These are phyloP conservation scores for Nannochloris sp. DNA, from an alignment of 139 green algal genomes.

Conservation along the genomic window DNA sequence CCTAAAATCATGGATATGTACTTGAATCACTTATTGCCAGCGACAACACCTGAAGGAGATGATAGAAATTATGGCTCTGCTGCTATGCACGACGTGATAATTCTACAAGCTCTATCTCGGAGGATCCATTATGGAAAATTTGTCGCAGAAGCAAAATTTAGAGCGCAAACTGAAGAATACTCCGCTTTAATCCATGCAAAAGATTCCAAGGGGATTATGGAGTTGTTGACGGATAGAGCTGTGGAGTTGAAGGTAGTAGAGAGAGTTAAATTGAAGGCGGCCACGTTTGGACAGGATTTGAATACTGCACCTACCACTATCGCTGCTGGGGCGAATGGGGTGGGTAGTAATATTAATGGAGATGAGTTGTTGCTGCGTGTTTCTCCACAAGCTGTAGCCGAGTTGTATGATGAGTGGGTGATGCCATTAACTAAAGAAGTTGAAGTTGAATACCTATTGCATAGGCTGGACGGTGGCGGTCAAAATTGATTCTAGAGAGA, in stretches of 20 bases:
- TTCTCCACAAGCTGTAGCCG: constrained; percentile 62
- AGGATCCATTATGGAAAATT: constrained; percentile 99
- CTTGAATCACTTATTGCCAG: constrained; percentile 69
- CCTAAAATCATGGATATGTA: constrained; percentile 78
- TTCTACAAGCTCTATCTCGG: constrained; percentile 85
- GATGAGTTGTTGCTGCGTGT: constrained; percentile 57
- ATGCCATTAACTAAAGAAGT: constrained; percentile 99
- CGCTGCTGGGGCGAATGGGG: not conserved
- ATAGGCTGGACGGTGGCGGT: constrained; percentile 52
- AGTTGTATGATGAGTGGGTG: constrained; percentile 84
- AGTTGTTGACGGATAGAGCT: constrained; percentile 73
- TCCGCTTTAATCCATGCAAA: constrained; percentile 52
- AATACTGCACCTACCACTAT: not conserved
- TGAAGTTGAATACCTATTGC: constrained; percentile 81
- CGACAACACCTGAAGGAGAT: constrained; percentile 64
- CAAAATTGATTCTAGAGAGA: not conserved
- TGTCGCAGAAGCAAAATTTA: constrained; percentile 98
- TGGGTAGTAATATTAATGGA: constrained; percentile 5
- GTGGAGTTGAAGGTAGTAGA: constrained; percentile 77
- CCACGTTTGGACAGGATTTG: constrained; percentile 85
- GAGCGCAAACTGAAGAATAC: constrained; percentile 72
- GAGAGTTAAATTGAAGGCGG: constrained; percentile 81
- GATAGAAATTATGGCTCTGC: constrained; percentile 94
- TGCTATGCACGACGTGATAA: constrained; percentile 53
- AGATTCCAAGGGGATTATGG: constrained; percentile 83